Conservation (phyloP, 2,329 filamentous ascomycete genomes). For the Penicillium sclerotigenum region DNA sequence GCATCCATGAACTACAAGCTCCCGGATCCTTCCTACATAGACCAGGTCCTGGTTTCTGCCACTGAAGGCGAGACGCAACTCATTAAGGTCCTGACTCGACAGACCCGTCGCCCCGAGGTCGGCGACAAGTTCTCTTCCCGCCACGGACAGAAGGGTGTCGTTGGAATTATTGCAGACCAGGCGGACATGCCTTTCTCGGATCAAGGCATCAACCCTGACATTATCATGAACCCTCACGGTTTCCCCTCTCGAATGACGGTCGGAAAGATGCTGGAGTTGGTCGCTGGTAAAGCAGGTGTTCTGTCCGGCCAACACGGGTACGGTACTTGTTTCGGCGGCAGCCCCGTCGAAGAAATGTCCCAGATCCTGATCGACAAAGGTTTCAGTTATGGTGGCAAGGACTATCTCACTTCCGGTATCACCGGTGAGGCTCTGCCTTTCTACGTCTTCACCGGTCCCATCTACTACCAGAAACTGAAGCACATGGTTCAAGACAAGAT, state of each 20-base stretch:
- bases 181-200: constrained; percentile 97
- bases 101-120: constrained; percentile 89
- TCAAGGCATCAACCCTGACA: constrained; percentile 85
- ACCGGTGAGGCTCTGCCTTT: constrained; percentile 91
- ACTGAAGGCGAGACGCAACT: constrained; percentile 83
- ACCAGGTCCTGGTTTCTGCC: constrained; percentile 92
- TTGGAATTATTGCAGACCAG: constrained; percentile 93
- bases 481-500: constrained; percentile 99
- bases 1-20: constrained; percentile 68
- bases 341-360: constrained; percentile 84
- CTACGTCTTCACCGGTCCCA: constrained; percentile 97
- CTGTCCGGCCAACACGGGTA: constrained; percentile 82
- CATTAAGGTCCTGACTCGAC: constrained; percentile 93
- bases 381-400: constrained; percentile 95
- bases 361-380: constrained; percentile 79
- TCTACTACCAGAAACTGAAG: constrained; percentile 99
- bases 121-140: constrained; percentile 99
- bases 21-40: constrained; percentile 81
- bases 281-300: constrained; percentile 91
- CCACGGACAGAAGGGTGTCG: constrained; percentile 96
- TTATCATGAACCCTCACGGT: constrained; percentile 99
- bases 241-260: constrained; percentile 99
- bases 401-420: constrained; percentile 91
- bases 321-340: constrained; percentile 81
- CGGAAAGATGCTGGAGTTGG: constrained; percentile 91